Base-by-base conservation (phyloP, 1,139 yeast species). In the Candida sp. region DNA sequence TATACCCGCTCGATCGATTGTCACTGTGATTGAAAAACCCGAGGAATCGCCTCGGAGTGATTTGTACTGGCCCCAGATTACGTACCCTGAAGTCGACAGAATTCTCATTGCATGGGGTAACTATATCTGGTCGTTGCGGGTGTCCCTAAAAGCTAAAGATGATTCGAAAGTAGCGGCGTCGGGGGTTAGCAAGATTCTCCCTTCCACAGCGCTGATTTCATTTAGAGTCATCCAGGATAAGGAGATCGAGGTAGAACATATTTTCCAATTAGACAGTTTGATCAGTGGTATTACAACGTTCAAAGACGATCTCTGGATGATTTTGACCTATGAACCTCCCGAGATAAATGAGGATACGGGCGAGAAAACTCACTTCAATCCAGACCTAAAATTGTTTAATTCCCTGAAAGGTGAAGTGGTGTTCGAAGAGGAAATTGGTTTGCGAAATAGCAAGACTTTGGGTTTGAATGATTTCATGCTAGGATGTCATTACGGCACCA, bases 61-160 rank as follows among this genome's bases (percentile, higher is more conserved):
- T 53, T 61, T 91, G 36, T 89, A 86, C 56, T 84, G 95, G 82
- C 98, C 98, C 0, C 74, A 88, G 39, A 74, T 87, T 3, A 79
- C 79, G 44, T 74, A 79, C 43, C 82, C 87, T 0, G 96, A 87
- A 51, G 67, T 77, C 1, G 86, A 86, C 56, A 63, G 90, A 42
- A 68, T 90, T 5, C 65, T 87, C 3, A 75, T 93, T 33, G 96
- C 91, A 0, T 93, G 99, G 99, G 88, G 82, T 3, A 75, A 81
- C 50, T 77, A 82, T 48, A 70, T 93, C 1, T 91, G 96, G 95
- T 71, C 79, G 33, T 67, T 91, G 38, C 74, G 84, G 52, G 69
- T 86, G 3, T 67, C 75, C 3, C 51, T 66, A 46, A 41, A 55
- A 25, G 46, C 54, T 3, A 51, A 47, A n/a, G 48, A 41, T 22